A percentile compares a stretch with the other conserved stretches of the same genome.
phyloP scores from a whole-genome alignment of 768 basidiomycete genomes.

The Trichaptum fuscoviolaceum region DNA sequence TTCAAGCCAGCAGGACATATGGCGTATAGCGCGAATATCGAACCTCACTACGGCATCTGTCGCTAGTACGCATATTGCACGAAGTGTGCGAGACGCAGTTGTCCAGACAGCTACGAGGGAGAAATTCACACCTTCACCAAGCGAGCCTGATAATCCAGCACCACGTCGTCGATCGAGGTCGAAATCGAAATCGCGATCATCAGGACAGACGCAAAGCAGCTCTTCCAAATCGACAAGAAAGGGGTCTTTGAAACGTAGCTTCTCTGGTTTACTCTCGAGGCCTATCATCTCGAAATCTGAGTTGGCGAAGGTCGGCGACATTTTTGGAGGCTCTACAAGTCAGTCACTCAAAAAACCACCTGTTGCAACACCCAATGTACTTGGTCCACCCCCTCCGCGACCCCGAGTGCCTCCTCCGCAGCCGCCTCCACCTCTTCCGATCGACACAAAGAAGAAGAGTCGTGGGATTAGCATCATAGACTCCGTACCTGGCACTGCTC shows the following conservation, averaged over 20 bases:
- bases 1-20: not conserved
- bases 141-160: not conserved
- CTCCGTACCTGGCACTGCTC: not conserved
- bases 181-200: not conserved
- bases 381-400: not conserved
- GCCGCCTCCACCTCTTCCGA: not conserved
- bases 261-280: not conserved
- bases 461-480: not conserved
- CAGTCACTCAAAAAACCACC: too few species aligned
- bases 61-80: not conserved
- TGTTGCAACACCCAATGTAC: not conserved
- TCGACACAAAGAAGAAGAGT: not conserved
- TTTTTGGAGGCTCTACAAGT: not conserved
- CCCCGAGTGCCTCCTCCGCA: not conserved
- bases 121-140: not conserved
- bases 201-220: not conserved
- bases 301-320: not conserved
- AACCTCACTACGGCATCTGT: not conserved
- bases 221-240: not conserved
- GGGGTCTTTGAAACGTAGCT: not conserved
- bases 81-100: not conserved
- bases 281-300: not conserved
- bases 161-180: not conserved
- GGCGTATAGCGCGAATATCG: not conserved
- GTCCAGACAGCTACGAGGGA: not conserved